phyloP scores from a whole-genome alignment of 768 basidiomycete genomes.

The Termitomyces sp. region DNA sequence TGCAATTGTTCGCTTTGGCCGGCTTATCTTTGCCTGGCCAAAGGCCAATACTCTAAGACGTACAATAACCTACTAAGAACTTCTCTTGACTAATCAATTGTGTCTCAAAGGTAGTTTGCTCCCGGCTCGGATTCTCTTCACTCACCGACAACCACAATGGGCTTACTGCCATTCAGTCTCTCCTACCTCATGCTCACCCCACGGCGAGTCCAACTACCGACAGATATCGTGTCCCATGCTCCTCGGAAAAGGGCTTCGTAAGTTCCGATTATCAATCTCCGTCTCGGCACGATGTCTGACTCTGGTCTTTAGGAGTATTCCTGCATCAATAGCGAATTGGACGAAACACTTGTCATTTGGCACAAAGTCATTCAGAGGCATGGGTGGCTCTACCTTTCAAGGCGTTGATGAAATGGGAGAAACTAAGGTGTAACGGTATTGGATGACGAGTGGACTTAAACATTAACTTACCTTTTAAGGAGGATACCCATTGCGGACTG shows the following conservation, averaged over 20 bases:
- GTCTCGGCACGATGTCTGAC: background rate
- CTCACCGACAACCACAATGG: constrained; percentile 5
- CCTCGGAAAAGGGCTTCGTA: constrained; percentile 12
- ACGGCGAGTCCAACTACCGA: constrained; percentile 44
- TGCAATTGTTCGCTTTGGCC: background rate
- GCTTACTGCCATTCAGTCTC: constrained; percentile 36
- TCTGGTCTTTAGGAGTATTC: constrained; percentile 3
- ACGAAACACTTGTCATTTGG: constrained; percentile 17
- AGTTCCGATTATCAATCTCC: background rate
- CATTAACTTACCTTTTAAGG: background rate
- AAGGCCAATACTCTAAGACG: background rate
- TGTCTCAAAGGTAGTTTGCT: background rate
- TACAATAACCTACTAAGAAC: background rate
- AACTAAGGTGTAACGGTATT: background rate
- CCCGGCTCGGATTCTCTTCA: background rate
- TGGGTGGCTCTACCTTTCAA: background rate
- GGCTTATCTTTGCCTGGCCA: background rate
- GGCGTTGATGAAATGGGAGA: background rate
- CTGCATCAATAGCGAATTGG: constrained; percentile 1
- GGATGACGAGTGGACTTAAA: background rate
- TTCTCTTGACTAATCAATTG: constrained; percentile 5
- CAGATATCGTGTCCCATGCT: constrained; percentile 15
- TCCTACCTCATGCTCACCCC: constrained; percentile 52
- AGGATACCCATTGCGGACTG: background rate
- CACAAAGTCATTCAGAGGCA: constrained; percentile 14